Evolutionary conservation across 441 rosid species (phyloP), one percentile per base, ranked within the genome.

Genomic region (Populus hybrid): DNA sequence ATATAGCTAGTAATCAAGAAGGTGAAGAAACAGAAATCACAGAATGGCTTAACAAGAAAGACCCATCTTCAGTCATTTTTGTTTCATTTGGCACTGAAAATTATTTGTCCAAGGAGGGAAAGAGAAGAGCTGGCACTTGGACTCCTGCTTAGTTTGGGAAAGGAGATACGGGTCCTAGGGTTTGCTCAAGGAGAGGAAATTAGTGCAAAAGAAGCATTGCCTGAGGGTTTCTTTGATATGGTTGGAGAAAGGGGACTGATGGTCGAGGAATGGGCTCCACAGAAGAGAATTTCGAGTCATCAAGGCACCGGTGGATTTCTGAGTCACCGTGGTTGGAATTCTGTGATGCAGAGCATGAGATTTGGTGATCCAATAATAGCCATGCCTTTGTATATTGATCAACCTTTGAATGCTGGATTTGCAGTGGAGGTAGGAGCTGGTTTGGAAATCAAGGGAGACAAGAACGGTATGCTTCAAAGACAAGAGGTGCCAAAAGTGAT

Each of bases 321-420:
- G 73, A 88, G 85, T 70, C 87, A 87, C 50, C 86, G 90, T 65
- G 90, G 92, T 2, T 87, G 89, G 91, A 86, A 86, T 70, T 88
- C 92, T 46, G 79, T 86, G 74, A 72, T 86, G 88, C 89, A 89
- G 73, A 85, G 87, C 74, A 81, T 86, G 20, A 82, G 65, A 42
- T 81, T 80, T 85, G 91, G 91, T 8, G 89, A 86, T 7, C 92
- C 91, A 0, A 79, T 84, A 0, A 85, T 77, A 18, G 87, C 88
- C 1, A 83, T 86, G 89, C 91, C 90, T 0, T 76, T 82, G 90
- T 86, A 86, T 69, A 83, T 86, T 7, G 92, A 88, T 78, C 90
- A 89, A 77, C 87, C 84, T 5, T 42, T 84, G 40, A 89, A 89
- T 70, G 72, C 85, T 1, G 74, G 72, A 61, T 72, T 88, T 28